Evolutionary conservation across 768 basidiomycete species (phyloP).

Genomic region (Leccinum variicolor): DNA sequence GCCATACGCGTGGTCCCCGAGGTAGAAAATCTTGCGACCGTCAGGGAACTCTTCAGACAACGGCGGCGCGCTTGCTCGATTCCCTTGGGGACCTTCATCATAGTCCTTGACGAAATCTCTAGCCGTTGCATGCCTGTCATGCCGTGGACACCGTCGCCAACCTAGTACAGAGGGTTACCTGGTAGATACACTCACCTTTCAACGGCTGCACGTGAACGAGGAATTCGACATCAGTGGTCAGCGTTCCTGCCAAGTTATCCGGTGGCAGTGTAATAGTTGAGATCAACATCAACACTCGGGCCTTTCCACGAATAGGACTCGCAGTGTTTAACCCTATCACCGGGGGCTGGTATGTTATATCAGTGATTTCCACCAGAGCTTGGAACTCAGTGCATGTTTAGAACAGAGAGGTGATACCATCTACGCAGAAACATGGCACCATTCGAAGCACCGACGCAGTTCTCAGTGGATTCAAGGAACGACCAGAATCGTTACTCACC

Average conservation of each 20-base stretch:
- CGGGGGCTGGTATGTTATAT: too few species aligned
- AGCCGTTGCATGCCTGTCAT: constrained; percentile 75
- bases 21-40: constrained; percentile 90
- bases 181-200: constrained; percentile 62
- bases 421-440: constrained; percentile 28
- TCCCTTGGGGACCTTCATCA: constrained; percentile 90
- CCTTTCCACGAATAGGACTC: too few species aligned
- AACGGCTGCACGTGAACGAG: constrained; percentile 86
- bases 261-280: too few species aligned
- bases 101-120: constrained; percentile 90
- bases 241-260: neutral
- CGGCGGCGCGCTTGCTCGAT: constrained; percentile 79
- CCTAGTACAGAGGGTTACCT: neutral
- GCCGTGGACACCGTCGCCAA: neutral
- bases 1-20: constrained; percentile 94
- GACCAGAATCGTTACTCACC: constrained; percentile 30
- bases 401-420: neutral
- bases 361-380: too few species aligned
- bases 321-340: too few species aligned
- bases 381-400: too few species aligned
- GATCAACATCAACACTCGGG: too few species aligned
- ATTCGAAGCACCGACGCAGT: constrained; percentile 26
- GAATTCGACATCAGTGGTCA: constrained; percentile 48
- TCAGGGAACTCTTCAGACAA: constrained; percentile 87
- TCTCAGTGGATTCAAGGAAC: constrained; percentile 34